These are phyloP conservation scores for Lumnitzera littorea DNA, from an alignment of 345 rosid genomes.

Conservation along the genomic window DNA sequence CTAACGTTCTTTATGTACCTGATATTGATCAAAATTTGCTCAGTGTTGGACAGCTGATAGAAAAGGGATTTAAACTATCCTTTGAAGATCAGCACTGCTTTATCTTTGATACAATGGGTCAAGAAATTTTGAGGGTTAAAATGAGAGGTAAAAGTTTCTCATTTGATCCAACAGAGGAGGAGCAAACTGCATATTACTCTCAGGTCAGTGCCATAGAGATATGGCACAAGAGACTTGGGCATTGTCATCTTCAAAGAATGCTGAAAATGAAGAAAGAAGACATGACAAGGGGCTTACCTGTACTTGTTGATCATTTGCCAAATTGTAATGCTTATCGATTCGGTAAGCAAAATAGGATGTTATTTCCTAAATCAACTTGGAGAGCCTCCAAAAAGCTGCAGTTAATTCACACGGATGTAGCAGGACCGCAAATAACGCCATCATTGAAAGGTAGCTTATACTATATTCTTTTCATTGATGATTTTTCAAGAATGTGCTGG, in stretches of 20 bases:
- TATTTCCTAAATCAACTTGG: background rate
- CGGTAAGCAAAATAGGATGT: background rate
- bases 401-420: background rate
- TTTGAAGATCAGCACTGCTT: too few relatives aligned
- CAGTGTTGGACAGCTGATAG: too few relatives aligned
- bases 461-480: too few relatives aligned
- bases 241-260: background rate
- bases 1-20: too few relatives aligned
- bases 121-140: too few relatives aligned
- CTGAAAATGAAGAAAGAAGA: background rate
- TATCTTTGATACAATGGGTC: too few relatives aligned
- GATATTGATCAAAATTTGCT: too few relatives aligned
- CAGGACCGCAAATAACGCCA: background rate
- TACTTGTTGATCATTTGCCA: background rate
- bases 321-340: background rate
- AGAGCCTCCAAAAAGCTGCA: background rate
- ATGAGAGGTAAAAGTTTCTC: too few relatives aligned
- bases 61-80: too few relatives aligned
- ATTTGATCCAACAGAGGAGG: too few relatives aligned
- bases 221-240: background rate
- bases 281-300: background rate
- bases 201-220: background rate
- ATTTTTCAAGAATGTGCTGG: too few relatives aligned
- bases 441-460: too few relatives aligned
- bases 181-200: background rate